These are phyloP conservation scores for Dentiscutata heterogama DNA, from an alignment of 371 early-diverging fungal species.

Conservation along the genomic window DNA sequence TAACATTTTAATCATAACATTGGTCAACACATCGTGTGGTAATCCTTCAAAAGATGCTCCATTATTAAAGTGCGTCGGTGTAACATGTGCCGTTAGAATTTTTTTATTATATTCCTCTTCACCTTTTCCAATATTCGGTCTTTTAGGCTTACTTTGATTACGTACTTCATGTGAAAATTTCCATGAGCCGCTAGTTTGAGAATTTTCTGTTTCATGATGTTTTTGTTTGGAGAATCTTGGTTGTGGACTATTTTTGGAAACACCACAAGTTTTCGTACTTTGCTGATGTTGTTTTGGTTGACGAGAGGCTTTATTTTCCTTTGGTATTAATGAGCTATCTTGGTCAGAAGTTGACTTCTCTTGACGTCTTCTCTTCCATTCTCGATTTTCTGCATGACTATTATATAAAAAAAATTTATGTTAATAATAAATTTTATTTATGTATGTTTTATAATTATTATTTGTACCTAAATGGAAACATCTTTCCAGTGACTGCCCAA, in stretches of 20 bases:
- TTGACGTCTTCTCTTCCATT: constrained; percentile 42
- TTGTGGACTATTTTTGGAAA: not conserved
- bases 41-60: not conserved
- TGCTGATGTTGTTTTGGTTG: not conserved
- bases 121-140: constrained; percentile 39
- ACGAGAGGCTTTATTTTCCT: not conserved
- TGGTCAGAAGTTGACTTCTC: not conserved
- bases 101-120: constrained; percentile 37
- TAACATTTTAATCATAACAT: constrained; percentile 22
- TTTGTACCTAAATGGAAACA: constrained; percentile 42
- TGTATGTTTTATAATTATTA: not conserved
- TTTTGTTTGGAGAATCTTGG: not conserved
- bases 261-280: not conserved
- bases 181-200: not conserved
- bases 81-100: constrained; percentile 32
- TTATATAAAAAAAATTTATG: not conserved
- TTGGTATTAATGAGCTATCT: not conserved
- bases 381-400: constrained; percentile 39
- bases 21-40: not conserved
- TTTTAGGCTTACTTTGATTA: constrained; percentile 21
- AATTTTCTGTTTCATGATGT: not conserved
- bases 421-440: not conserved
- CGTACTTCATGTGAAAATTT: constrained; percentile 39
- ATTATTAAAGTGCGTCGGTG: constrained; percentile 8
- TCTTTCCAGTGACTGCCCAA: constrained; percentile 24